A percentile compares a stretch with the other conserved stretches of the same genome.
Conservation (phyloP, 208 protist species). For the Borovskyia barvae region DNA sequence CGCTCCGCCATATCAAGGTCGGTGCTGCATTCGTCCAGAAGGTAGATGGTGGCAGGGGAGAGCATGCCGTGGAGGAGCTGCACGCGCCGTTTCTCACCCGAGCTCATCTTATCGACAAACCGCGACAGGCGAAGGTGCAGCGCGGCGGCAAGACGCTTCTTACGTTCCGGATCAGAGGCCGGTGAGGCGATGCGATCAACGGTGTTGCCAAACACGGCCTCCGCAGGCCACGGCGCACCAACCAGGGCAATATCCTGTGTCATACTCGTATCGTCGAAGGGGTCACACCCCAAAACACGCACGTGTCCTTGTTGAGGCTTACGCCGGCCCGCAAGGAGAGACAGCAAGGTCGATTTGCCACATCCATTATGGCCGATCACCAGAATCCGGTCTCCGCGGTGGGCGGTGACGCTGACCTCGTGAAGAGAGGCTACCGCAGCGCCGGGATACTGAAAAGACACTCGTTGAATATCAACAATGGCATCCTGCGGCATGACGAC, state of each 20-base stretch:
- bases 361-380: constrained; percentile 95
- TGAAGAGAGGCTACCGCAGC: constrained; percentile 1
- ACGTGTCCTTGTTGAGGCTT: constrained; percentile 47
- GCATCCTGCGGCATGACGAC: not conserved
- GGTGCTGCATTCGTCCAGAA: constrained; percentile 87
- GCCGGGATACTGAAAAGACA: constrained; percentile 55
- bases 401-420: constrained; percentile 38
- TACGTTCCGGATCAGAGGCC: constrained; percentile 25
- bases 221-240: constrained; percentile 65
- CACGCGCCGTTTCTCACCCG: constrained; percentile 62
- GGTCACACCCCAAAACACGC: constrained; percentile 55
- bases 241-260: constrained; percentile 49
- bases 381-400: constrained; percentile 81
- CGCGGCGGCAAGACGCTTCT: constrained; percentile 29
- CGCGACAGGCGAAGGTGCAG: constrained; percentile 49
- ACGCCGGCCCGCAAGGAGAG: constrained; percentile 81
- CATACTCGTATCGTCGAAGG: constrained; percentile 83
- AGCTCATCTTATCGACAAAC: constrained; percentile 65
- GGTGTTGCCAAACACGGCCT: constrained; percentile 76
- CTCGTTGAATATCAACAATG: constrained; percentile 26
- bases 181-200: constrained; percentile 58
- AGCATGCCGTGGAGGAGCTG: constrained; percentile 78
- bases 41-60: constrained; percentile 37
- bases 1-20: constrained; percentile 82
- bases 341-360: constrained; percentile 95